A percentile compares a stretch with the other conserved stretches of the same genome.
Conservation (phyloP, 352 stramenopile genomes). For the Achlya hypogyna region DNA sequence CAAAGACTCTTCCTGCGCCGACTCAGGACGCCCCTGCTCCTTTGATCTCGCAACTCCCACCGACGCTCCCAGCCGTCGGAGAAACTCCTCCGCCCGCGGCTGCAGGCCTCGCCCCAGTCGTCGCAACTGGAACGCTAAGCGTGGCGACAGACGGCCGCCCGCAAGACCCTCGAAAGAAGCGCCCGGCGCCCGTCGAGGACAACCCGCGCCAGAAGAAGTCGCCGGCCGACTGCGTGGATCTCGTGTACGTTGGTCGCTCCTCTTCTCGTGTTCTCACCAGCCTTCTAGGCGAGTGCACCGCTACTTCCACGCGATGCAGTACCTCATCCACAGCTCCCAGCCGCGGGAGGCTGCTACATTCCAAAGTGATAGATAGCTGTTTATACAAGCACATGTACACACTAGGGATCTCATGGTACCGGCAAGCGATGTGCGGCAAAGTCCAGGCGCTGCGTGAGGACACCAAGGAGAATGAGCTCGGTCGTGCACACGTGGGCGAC, state of each 20-base stretch:
- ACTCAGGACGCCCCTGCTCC: no score
- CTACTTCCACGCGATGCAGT: slow-evolving; percentile 8
- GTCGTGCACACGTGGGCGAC: slow-evolving; percentile 34
- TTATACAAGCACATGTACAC: no score
- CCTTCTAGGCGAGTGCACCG: slow-evolving; percentile 13
- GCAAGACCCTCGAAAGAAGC: neutral
- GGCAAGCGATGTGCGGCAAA: slow-evolving; percentile 27
- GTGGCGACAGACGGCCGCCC: no score
- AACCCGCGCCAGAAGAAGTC: no score
- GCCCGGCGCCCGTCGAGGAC: no score
- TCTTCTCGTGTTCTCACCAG: neutral
- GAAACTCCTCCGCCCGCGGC: no score
- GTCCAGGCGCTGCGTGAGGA: slow-evolving; percentile 36
- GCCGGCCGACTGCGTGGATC: neutral
- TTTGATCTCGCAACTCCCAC: no score
- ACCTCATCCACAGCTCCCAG: slow-evolving; percentile 1
- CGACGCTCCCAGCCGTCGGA: no score
- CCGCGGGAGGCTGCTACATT: neutral
- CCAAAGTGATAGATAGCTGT: neutral
- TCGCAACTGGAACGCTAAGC: no score
- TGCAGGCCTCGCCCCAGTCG: no score
- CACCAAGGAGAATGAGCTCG: slow-evolving; percentile 37
- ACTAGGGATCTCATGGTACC: no score
- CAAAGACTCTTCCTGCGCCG: no score
- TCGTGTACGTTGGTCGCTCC: slow-evolving; percentile 1